Evolutionary conservation across 2,329 filamentous ascomycete genomes (phyloP), one percentile per base, ranked within the genome.

Genomic region (Aureobasidium mangrovei): DNA sequence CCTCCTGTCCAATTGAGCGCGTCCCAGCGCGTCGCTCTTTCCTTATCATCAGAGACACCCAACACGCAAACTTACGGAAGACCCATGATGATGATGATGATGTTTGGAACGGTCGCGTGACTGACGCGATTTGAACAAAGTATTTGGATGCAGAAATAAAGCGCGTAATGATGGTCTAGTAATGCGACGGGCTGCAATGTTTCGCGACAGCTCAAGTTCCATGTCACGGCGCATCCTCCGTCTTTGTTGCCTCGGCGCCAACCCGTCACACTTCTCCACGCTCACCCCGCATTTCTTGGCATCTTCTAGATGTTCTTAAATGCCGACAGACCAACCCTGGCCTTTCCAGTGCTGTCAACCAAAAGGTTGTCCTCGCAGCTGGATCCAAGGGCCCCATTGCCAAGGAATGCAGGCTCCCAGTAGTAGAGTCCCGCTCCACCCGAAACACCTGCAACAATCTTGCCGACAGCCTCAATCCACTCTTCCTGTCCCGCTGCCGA

Each of bases 371-470:
- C 56, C 9, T 59, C 57, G 49, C 64, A 65, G 42, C 60, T 62
- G 43, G 59, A 62, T 18, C 63, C 64, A 28, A 64, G 51, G 3
- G 54, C 60, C 4, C 58, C 61, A 54, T 64, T 65, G 24, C 61
- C 58, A 29, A 63, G 39, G 62, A 63, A 66, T 3, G 62, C 62
- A 2, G 64, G 64, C 55, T 66, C 62, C 64, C 64, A 67, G 51
- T 66, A 66, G 47, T 62, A 63, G 9, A 65, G 18, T 1, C 69
- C 68, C 45, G 55, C 60, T 4, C 60, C 63, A n/a, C 60, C 61
- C 8, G 54, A 58, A 4, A 39, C 54, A 26, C 56, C 54, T 7
- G 57, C 58, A 7, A 59, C 56, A 12, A 43, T 52, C 8, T 47
- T 47, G 7, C 60, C 60, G 10, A 66, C 59, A 42, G 60, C 59